phyloP scores from a whole-genome alignment of 495 filamentous ascomycete species.

The Jackrogersella minutella region DNA sequence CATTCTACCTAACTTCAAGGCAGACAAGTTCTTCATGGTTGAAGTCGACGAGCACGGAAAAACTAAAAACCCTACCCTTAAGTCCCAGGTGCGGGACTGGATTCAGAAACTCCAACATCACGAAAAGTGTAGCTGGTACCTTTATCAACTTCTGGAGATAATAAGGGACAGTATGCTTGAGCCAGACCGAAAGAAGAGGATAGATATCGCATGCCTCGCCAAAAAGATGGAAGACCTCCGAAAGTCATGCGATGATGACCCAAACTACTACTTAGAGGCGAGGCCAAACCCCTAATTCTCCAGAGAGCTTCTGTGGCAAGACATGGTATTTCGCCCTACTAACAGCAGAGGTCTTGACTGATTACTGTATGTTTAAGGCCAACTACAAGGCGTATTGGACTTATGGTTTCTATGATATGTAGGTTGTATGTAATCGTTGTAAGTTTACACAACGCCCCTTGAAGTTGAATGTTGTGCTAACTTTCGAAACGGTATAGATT shows the following conservation, averaged over 20 bases:
- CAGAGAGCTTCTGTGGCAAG: neutral
- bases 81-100: conserved; percentile 9
- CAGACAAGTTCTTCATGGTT: conserved; percentile 32
- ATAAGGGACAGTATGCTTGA: conserved; percentile 33
- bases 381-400: neutral
- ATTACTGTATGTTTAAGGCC: neutral
- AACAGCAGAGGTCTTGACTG: neutral
- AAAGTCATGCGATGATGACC: neutral
- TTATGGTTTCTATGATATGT: neutral
- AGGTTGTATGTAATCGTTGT: neutral
- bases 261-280: conserved; percentile 20
- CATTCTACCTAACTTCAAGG: conserved; percentile 4
- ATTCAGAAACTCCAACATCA: conserved; percentile 18
- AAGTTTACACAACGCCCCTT: neutral
- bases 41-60: neutral
- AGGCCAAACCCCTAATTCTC: neutral
- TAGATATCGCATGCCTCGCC: neutral
- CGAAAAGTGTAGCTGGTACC: conserved; percentile 18
- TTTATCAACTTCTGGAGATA: conserved; percentile 27
- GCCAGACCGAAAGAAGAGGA: conserved; percentile 15
- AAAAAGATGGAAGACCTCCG: conserved; percentile 13
- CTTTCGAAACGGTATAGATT: neutral
- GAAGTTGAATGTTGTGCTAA: neutral
- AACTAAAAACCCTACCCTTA: conserved; percentile 17
- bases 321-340: neutral